These are phyloP conservation scores for Bathelium albidoporum DNA, from an alignment of 495 filamentous ascomycete species.

Conservation along the genomic window DNA sequence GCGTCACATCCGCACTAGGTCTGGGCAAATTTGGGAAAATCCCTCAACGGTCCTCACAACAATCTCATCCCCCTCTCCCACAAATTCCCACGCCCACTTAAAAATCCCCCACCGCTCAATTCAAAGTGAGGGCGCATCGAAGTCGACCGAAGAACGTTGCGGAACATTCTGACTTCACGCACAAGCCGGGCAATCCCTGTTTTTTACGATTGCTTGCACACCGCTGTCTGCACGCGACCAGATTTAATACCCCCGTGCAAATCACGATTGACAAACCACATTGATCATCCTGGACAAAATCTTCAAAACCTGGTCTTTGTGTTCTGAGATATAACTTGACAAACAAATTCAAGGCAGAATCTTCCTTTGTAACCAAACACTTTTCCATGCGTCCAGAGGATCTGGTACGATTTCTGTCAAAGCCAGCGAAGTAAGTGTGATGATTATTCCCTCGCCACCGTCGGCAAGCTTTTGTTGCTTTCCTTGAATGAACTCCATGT, in stretches of 20 bases:
- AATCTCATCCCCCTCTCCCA: background rate
- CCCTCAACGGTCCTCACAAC: background rate
- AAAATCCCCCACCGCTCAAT: background rate
- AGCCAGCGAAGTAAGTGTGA: constrained; percentile 76
- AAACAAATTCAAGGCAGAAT: background rate
- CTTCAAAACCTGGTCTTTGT: background rate
- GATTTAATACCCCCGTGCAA: background rate
- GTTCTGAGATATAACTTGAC: background rate
- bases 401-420: constrained; percentile 87
- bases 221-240: constrained; percentile 2
- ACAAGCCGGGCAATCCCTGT: background rate
- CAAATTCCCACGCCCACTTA: background rate
- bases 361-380: constrained; percentile 16
- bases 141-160: background rate
- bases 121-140: background rate
- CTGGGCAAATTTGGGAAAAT: background rate
- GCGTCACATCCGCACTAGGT: background rate
- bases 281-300: background rate
- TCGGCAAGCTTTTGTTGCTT: too few species aligned
- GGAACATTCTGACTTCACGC: background rate
- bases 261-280: background rate
- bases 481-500: too few species aligned
- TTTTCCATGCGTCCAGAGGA: constrained; percentile 86
- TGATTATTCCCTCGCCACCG: background rate
- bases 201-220: background rate